Base-by-base conservation (phyloP, 2,329 filamentous ascomycete genomes). In the Pezicula neosporulosa region DNA sequence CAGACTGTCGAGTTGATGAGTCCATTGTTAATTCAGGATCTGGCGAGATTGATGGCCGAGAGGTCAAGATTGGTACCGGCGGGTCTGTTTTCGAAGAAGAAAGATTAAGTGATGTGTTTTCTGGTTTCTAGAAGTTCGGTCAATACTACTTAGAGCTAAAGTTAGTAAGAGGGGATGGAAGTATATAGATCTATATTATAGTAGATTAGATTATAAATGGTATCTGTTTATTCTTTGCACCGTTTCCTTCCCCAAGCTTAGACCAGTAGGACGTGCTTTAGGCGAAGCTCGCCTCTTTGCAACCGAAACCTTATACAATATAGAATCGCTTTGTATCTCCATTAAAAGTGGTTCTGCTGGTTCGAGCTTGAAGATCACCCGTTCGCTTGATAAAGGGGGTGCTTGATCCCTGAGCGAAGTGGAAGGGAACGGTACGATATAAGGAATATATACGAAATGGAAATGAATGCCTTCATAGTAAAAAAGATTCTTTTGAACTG, bases 1-100 rank as follows among this genome's bases (percentile, higher is more conserved):
- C 37, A 39, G 77, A 39, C 37, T 9, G 37, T 39, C 1, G 15
- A 39, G 10, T 39, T n/a, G 37, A 39, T 39, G 37, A 39, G 37
- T n/a, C 15, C 37, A 9, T 18, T n/a, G 15, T 39, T 39, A 19
- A 39, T 15, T 39, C 37, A 39, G 37, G 37, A 39, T 15, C 37
- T 39, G 37, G 37, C 37, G 15, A 39, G 13, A 39, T 6, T 39
- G 37, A 39, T 39, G 37, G 37, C 37, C 4, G 37, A 39, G 37
- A 39, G 37, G 19, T 39, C 37, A 18, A 39, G 37, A n/a, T 39
- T 39, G 15, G 10, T 39, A 6, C 37, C 37, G 3, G 37, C 37
- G 3, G 37, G 15, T 3, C 10, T 39, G 15, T 39, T 39, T 39
- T 39, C 37, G 2, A 12, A 39, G 2, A 12, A 39, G 15, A 39